Evolutionary conservation across 495 filamentous ascomycete genomes (phyloP), one percentile per base, ranked within the genome.

Genomic region (Annulohypoxylon moriforme): DNA sequence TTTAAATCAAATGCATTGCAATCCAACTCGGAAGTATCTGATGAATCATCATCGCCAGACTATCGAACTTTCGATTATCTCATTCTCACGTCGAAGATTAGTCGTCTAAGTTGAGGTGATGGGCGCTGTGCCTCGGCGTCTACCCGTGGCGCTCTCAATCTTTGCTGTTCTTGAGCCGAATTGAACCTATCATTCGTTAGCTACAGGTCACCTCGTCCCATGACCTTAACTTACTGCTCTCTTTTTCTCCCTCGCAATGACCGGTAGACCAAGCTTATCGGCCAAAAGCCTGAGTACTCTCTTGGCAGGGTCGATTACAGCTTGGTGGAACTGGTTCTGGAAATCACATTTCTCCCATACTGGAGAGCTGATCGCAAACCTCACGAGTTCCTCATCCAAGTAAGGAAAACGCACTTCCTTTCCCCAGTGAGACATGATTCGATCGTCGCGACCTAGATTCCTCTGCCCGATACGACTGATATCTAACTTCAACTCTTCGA

Each of bases 401-500:
- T 87, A 99, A 1, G 96, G 96, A 77, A 93, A 98, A n/a, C 96
- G 85, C 22, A 90, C 91, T 79, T 99, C 96, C 57, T 92, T 91
- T 18, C 93, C 90, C 93, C 94, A 98, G 73, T 97, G 86, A 0
- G 93, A 88, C 72, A 97, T 93, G 13, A 95, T 92, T 14, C 96
- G 87, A 75, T 99, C 96, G 75, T 99, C 96, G 11, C 96, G 87
- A 8, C 96, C 96, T 13, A 99, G 86, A 76, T 99, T 99, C 6
- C 96, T 87, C 78, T 96, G 93, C 1, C 95, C 94, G 3, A 99
- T 89, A 13, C 96, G 88, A 33, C 88, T 83, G 59, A 98, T 90
- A 67, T 99, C 96, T 1, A 98, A 85, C 59, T 94, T 85, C 7
- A 99, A 90, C 78, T 98, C 95, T 1, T 92, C 87, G 9, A 96